Evolutionary conservation across 2,329 filamentous ascomycete genomes (phyloP), one percentile per base, ranked within the genome.

Genomic region (Pestalotiopsis sp.): DNA sequence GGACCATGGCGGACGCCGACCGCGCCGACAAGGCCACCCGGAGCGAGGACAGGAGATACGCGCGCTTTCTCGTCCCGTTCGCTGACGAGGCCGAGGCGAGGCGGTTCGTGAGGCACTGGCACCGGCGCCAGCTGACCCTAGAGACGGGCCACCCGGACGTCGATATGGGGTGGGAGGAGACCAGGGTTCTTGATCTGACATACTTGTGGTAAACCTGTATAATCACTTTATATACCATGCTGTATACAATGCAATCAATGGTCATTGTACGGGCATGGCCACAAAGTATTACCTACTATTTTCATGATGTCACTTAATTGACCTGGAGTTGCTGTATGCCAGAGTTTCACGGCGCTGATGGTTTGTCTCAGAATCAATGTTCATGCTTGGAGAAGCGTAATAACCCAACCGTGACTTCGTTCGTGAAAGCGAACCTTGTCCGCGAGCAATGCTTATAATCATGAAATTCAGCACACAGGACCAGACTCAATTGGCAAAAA

Each of bases 31-130:
- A 61, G 56, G 39, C 52, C 17, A 2, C 31, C 31, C 2, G 27
- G 49, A 38, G 31, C 14, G 45, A 66, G 49, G 23, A 12, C 14
- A 38, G 31, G 25, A 49, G 62, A n/a, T 82, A 78, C 67, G 73
- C 75, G 45, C 79, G 86, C 56, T 88, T 88, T 80, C 79, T 91
- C 14, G 73, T 91, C 25, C 83, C 85, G 4, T 90, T 92, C 70
- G 75, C 81, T 14, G 85, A 86, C n/a, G 80, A 84, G 64, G 79
- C 80, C 11, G 87, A 88, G 70, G 88, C 88, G 23, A 83, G 81
- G 67, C 81, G 85, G 67, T 87, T 87, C 71, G 82, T 83, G 38
- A 78, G 84, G 69, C 69, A 71, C 65, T 84, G 83, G 82, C 82
- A 85, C 72, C 78, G 78, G 27, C 76, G 81, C 68, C 74, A 78